These are phyloP conservation scores for Candida sphagnicola DNA, from an alignment of 805 yeast genomes.

Conservation along the genomic window DNA sequence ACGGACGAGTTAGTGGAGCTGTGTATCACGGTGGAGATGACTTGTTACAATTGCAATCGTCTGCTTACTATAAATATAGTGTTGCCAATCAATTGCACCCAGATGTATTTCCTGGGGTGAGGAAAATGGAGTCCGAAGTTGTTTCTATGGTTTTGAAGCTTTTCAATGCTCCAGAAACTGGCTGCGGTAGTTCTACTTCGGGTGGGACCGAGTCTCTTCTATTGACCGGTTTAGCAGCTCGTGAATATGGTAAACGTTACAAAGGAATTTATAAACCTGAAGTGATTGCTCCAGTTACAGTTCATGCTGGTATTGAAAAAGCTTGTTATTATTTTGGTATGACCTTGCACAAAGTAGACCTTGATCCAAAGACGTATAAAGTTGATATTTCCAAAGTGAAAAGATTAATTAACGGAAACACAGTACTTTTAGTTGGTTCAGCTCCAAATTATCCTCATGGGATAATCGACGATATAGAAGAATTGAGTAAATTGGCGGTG, in stretches of 20 bases:
- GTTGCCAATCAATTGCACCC: conserved; percentile 96
- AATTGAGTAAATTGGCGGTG: conserved; percentile 61
- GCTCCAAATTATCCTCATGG: conserved; percentile 99
- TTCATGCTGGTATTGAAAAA: conserved; percentile 94
- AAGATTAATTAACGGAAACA: conserved; percentile 67
- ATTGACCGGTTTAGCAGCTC: conserved; percentile 83
- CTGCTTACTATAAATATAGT: conserved; percentile 71
- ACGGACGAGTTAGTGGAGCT: conserved; percentile 89
- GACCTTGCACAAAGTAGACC: conserved; percentile 72
- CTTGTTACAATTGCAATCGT: conserved; percentile 65
- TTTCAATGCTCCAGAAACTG: conserved; percentile 68
- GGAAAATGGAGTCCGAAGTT: conserved; percentile 95
- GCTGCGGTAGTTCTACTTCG: conserved; percentile 74
- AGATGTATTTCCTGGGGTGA: conserved; percentile 92
- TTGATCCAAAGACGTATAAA: conserved; percentile 62
- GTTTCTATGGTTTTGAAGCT: conserved; percentile 83
- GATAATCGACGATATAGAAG: conserved; percentile 82
- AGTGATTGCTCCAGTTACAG: conserved; percentile 81
- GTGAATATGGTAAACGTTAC: conserved; percentile 61
- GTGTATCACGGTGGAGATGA: conserved; percentile 95
- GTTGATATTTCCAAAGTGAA: conserved; percentile 64
- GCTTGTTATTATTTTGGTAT: conserved; percentile 90
- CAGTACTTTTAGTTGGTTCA: conserved; percentile 83
- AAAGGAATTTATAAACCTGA: conserved; percentile 70
- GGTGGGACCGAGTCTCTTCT: conserved; percentile 96